Evolutionary conservation across 768 basidiomycete genomes (phyloP).

Genomic region (Steccherinum ochraceum): DNA sequence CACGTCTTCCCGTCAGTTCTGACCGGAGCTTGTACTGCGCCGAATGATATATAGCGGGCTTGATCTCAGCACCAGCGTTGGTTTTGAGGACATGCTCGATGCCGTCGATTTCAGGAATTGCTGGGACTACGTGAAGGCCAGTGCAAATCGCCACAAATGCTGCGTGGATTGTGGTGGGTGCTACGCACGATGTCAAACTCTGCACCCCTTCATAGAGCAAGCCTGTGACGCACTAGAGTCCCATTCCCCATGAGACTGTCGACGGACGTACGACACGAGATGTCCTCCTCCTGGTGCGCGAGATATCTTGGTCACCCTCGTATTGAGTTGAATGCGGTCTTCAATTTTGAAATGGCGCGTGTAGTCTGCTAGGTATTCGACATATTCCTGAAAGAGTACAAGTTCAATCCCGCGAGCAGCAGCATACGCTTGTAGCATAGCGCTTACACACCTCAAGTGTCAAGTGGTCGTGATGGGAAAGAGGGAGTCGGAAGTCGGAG

Average conservation of each 20-base stretch:
- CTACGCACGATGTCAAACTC: too few species aligned
- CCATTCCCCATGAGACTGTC: constrained; percentile 21
- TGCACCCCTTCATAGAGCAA: neutral
- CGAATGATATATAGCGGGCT: constrained; percentile 39
- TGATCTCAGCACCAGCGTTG: constrained; percentile 9
- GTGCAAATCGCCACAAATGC: constrained; percentile 44
- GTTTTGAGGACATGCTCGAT: constrained; percentile 30
- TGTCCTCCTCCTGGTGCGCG: constrained; percentile 29
- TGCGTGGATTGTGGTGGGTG: constrained; percentile 26
- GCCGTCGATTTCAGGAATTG: constrained; percentile 44
- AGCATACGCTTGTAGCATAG: neutral
- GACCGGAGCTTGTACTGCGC: constrained; percentile 41
- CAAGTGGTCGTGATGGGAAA: constrained; percentile 41
- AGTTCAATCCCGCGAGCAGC: too few species aligned
- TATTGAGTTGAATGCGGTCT: constrained; percentile 30
- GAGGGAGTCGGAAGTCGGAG: constrained; percentile 50
- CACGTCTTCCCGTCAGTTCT: constrained; percentile 37
- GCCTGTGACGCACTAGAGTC: constrained; percentile 19
- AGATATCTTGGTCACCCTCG: constrained; percentile 34
- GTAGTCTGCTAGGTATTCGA: constrained; percentile 44
- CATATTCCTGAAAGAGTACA: constrained; percentile 33
- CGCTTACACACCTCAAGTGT: constrained; percentile 28
- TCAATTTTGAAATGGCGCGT: constrained; percentile 34
- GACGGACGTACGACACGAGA: constrained; percentile 28
- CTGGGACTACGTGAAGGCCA: constrained; percentile 50